A percentile compares a stretch with the other conserved stretches of the same genome.
Evolutionary conservation across 2,329 filamentous ascomycete genomes (phyloP).

Genomic region (Arthroderma sp.): DNA sequence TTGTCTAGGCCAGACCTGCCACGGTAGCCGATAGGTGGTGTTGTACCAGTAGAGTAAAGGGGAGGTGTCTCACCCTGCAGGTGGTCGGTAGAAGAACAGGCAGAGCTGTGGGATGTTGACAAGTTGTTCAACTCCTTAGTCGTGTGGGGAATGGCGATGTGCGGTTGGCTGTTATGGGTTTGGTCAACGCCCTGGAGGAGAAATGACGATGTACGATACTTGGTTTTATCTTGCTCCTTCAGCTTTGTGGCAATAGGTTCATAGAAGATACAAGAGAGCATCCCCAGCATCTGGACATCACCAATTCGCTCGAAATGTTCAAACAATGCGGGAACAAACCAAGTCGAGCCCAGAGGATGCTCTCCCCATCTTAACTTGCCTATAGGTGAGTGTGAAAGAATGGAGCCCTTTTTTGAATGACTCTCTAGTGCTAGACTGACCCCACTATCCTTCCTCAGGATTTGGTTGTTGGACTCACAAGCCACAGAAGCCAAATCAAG

Average conservation of each 20-base stretch:
- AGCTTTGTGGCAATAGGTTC: slow-evolving; percentile 26
- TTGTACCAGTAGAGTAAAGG: slow-evolving; percentile 40
- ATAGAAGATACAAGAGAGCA: slow-evolving; percentile 47
- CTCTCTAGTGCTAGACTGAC: not conserved
- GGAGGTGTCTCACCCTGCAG: slow-evolving; percentile 39
- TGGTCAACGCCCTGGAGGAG: not conserved
- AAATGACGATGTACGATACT: not conserved
- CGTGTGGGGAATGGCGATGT: slow-evolving; percentile 19
- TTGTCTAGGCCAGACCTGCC: slow-evolving; percentile 27
- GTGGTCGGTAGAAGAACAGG: slow-evolving; percentile 38
- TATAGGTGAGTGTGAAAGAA: slow-evolving; percentile 23
- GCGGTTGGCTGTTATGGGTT: not conserved
- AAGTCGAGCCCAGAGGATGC: slow-evolving; percentile 42
- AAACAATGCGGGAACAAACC: slow-evolving; percentile 45
- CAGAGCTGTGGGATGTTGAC: slow-evolving; percentile 31
- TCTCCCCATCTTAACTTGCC: slow-evolving; percentile 43
- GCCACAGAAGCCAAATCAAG: slow-evolving; percentile 55
- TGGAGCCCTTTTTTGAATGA: slow-evolving; percentile 19
- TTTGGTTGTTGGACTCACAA: slow-evolving; percentile 43
- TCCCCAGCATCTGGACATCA: slow-evolving; percentile 55
- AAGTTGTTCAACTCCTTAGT: slow-evolving; percentile 20
- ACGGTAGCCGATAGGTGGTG: slow-evolving; percentile 36
- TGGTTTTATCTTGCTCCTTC: not conserved
- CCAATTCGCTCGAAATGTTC: slow-evolving; percentile 46
- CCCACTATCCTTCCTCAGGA: slow-evolving; percentile 23